Evolutionary conservation across 768 basidiomycete species (phyloP), one percentile per base, ranked within the genome.

Genomic region (Trametes cubensis): DNA sequence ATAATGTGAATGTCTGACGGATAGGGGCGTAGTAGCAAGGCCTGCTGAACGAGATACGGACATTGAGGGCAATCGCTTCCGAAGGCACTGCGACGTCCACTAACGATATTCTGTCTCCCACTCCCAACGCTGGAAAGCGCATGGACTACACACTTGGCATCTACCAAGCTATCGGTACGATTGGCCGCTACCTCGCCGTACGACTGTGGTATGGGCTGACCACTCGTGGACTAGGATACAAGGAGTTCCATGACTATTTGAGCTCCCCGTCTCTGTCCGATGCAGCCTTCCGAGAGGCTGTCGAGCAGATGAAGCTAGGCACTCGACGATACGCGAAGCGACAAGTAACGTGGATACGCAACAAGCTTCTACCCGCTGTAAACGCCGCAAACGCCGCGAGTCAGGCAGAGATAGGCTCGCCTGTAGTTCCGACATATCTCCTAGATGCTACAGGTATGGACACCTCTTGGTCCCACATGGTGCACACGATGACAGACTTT

Each of bases 291-390:
- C 61, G 74, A 4, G 75, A 76, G 15, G 90, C 89, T 0, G 75
- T 91, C 7, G 87, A 90, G 45, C 81, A 81, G 10, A 95, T 95
- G 88, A 97, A 98, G 72, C 74, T 82, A 0, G 87, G 90, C 0
- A 99, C 95, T 8, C 80, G 90, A 21, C 89, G 94, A 74, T 99
- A 98, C 71, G 93, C 97, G 0, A 93, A 90, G 71, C 80, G 88
- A 41, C 97, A 99, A 72, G 80, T 95, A 44, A 86, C 88, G 39
- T 99, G 97, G 97, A 87, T 98, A 49, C 81, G 85, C 41, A 93
- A 93, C 71, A 96, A 97, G 74, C 75, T 98, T 15, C 73, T 97
- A 39, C 95, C 95, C 3, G 87, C 84, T 3, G 76, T 89, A 15
- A 71, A 80, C 38, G 77, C 80, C 13, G 80, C 84, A 10, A 84